phyloP scores from a whole-genome alignment of 768 basidiomycete species.

The Clitopilus passeckerianus region DNA sequence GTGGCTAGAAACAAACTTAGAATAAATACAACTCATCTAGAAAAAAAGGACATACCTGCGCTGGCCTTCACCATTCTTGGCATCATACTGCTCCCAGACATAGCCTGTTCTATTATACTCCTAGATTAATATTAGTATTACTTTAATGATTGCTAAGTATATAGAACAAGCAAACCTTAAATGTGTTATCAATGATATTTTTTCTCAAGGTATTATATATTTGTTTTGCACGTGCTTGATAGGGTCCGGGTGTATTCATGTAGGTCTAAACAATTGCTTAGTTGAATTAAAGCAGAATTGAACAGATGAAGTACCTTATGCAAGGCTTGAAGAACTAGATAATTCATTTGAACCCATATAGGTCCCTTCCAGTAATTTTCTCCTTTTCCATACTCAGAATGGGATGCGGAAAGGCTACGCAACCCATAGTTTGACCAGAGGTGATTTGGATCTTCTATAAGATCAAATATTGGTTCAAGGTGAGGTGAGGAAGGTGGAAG shows the following conservation, averaged over 20 bases:
- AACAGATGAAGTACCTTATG: constrained; percentile 49
- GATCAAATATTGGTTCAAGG: constrained; percentile 74
- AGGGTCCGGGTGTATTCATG: constrained; percentile 72
- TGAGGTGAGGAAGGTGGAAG: constrained; percentile 75
- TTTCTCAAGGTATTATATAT: constrained; percentile 78
- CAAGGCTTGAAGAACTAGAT: constrained; percentile 75
- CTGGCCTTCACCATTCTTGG: constrained; percentile 75
- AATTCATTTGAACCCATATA: constrained; percentile 98
- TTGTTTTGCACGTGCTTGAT: constrained; percentile 64
- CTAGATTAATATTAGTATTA: constrained; percentile 28
- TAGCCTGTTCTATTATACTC: constrained; percentile 92
- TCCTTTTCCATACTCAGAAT: constrained; percentile 85
- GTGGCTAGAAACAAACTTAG: constrained; percentile 46
- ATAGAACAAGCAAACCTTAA: constrained; percentile 29
- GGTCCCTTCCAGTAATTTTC: constrained; percentile 99
- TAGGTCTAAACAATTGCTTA: constrained; percentile 54
- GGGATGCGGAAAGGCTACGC: constrained; percentile 81
- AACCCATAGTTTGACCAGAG: constrained; percentile 92
- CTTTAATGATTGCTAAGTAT: neutral
- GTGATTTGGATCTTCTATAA: constrained; percentile 74
- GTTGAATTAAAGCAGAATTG: neutral
- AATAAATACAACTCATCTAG: constrained; percentile 1
- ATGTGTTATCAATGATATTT: constrained; percentile 85
- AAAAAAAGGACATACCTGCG: constrained; percentile 55
- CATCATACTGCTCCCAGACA: constrained; percentile 97